Percentiles rank a stretch among this genome's conserved stretches.
Evolutionary conservation across 2,329 filamentous ascomycete species (phyloP).

Genomic region (Clarireedia monteithiana): DNA sequence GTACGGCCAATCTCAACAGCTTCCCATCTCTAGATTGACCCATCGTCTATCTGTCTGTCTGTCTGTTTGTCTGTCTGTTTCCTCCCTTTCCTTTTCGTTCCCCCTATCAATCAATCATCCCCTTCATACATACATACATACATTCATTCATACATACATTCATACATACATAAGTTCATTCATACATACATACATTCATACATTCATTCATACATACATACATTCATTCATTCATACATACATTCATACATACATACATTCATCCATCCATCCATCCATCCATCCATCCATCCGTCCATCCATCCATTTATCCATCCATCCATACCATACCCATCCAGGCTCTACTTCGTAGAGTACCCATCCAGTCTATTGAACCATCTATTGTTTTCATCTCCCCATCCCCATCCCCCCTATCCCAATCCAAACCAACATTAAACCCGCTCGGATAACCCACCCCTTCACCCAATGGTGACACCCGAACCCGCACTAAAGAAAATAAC

Average conservation of each 20-base stretch:
- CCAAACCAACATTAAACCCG: background rate
- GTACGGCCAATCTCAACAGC: no score
- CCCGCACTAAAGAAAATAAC: no score
- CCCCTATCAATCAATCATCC: background rate
- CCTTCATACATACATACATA: no score
- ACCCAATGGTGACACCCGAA: no score
- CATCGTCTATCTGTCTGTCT: background rate
- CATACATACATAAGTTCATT: no score
- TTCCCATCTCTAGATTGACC: no score
- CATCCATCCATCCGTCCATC: background rate
- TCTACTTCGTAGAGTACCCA: background rate
- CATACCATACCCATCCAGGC: background rate
- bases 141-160: no score
- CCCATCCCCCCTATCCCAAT: background rate
- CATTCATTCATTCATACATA: no score
- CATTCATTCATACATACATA: no score
- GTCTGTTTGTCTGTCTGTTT: background rate
- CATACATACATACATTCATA: no score
- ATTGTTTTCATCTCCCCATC: background rate
- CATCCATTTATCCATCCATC: background rate
- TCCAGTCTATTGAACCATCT: background rate
- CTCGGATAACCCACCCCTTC: no score
- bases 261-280: background rate
- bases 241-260: no score
- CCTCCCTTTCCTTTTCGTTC: background rate